Evolutionary conservation across 106 monocot species (phyloP).

Genomic region (Dendrobium catenatum): DNA sequence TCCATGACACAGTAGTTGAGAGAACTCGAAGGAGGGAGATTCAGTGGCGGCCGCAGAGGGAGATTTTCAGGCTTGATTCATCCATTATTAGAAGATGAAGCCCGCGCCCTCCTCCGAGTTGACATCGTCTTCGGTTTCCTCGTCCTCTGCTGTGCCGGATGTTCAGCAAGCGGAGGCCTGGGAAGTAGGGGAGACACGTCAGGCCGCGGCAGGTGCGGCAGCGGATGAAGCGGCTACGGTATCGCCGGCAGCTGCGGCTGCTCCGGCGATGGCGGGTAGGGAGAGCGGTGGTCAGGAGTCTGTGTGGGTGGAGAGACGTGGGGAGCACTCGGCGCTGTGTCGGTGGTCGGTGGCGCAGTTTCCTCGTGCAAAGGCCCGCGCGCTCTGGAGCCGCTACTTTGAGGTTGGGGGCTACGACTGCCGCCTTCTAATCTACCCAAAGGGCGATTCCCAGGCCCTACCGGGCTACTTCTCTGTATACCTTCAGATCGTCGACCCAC

Average conservation of each 20-base stretch:
- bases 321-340: conserved; percentile 54
- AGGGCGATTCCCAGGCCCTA: conserved; percentile 77
- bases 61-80: not conserved
- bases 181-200: not conserved
- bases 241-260: conserved; percentile 5
- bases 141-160: not conserved
- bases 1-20: not conserved
- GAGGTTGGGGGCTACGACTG: conserved; percentile 87
- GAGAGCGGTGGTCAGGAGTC: conserved; percentile 20
- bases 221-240: not conserved
- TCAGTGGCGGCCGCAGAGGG: not conserved
- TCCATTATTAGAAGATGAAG: conserved; percentile 1
- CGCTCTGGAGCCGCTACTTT: conserved; percentile 88
- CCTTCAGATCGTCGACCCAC: conserved; percentile 91
- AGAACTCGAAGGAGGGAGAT: conserved; percentile 4
- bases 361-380: conserved; percentile 49
- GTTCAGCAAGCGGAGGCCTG: conserved; percentile 2
- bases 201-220: conserved; percentile 10
- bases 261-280: not conserved
- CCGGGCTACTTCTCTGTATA: conserved; percentile 88
- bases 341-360: conserved; percentile 64
- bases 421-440: conserved; percentile 81
- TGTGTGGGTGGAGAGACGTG: conserved; percentile 44
- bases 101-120: not conserved
- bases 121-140: not conserved